These are phyloP conservation scores for Trypanosoma scelopori DNA, from an alignment of 208 protist genomes.

Conservation along the genomic window DNA sequence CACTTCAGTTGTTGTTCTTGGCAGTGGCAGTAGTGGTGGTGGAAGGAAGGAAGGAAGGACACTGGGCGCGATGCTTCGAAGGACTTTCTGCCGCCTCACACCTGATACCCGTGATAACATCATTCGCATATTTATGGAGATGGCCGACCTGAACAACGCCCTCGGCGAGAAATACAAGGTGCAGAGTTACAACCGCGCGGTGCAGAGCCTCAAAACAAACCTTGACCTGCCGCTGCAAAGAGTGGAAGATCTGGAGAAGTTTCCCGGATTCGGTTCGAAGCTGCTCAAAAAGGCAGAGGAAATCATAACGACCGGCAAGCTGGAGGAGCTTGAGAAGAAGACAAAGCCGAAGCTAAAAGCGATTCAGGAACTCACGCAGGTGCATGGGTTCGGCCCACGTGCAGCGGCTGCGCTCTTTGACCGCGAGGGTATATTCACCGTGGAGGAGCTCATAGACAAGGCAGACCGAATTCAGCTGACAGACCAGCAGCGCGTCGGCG, in stretches of 20 bases:
- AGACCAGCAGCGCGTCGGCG: conserved; percentile 82
- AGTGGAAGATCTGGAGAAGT: conserved; percentile 60
- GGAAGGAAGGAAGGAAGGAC: conserved; percentile 5
- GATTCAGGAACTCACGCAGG: conserved; percentile 85
- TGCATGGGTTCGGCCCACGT: conserved; percentile 87
- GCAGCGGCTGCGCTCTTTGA: conserved; percentile 85
- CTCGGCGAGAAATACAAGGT: conserved; percentile 91
- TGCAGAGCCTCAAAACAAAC: conserved; percentile 86
- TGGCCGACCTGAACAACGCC: conserved; percentile 88
- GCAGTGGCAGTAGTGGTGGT: neutral
- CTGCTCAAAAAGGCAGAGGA: conserved; percentile 89
- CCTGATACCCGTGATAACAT: conserved; percentile 82
- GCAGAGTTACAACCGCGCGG: conserved; percentile 71
- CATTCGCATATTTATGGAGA: conserved; percentile 89
- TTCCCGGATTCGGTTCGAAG: conserved; percentile 80
- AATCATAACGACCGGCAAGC: conserved; percentile 86
- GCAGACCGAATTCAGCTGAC: conserved; percentile 76
- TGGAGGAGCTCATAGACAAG: conserved; percentile 86
- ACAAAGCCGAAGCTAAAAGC: conserved; percentile 90
- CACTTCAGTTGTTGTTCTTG: conserved; percentile 4
- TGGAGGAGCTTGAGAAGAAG: conserved; percentile 88
- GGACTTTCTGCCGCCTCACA: conserved; percentile 36
- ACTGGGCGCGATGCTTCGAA: conserved; percentile 69
- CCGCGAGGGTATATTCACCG: conserved; percentile 85
- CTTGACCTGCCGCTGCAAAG: conserved; percentile 78